phyloP scores from a whole-genome alignment of 1,284 basidiomycete genomes.

The Schizophyllum amplum region DNA sequence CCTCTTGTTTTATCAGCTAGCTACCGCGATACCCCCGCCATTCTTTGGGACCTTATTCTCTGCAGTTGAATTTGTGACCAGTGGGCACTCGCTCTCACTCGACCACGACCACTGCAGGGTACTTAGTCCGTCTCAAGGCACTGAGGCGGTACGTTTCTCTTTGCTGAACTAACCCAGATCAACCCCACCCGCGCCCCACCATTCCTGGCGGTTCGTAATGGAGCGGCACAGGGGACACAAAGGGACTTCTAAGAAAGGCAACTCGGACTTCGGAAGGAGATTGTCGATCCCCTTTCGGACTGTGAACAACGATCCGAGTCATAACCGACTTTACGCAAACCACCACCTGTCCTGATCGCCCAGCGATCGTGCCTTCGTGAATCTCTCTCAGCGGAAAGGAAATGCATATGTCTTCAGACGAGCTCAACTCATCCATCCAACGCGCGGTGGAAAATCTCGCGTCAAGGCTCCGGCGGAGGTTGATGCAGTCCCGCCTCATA shows the following conservation, averaged over 20 bases:
- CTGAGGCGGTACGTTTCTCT: too few species aligned
- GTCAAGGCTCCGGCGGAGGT: conserved; percentile 61
- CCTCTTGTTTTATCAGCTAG: too few species aligned
- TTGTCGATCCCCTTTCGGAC: not conserved
- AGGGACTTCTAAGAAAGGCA: not conserved
- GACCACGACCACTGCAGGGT: too few species aligned
- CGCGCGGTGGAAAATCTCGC: conserved; percentile 60
- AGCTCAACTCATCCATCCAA: conserved; percentile 31
- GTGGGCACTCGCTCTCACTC: too few species aligned
- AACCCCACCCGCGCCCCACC: too few species aligned
- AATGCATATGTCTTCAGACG: conserved; percentile 32
- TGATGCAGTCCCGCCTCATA: conserved; percentile 20
- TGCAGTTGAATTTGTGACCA: too few species aligned
- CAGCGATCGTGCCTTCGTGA: not conserved
- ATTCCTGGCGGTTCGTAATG: too few species aligned
- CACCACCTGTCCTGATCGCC: not conserved
- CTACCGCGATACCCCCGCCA: too few species aligned
- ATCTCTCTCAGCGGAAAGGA: not conserved
- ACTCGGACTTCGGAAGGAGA: not conserved
- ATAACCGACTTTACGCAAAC: not conserved
- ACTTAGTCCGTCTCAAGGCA: too few species aligned
- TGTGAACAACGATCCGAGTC: not conserved
- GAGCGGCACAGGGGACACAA: not conserved
- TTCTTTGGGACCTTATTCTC: too few species aligned
- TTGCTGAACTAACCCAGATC: too few species aligned